A percentile compares a stretch with the other conserved stretches of the same genome.
Conservation (phyloP, 805 yeast species). For the Candida fluviatilis region DNA sequence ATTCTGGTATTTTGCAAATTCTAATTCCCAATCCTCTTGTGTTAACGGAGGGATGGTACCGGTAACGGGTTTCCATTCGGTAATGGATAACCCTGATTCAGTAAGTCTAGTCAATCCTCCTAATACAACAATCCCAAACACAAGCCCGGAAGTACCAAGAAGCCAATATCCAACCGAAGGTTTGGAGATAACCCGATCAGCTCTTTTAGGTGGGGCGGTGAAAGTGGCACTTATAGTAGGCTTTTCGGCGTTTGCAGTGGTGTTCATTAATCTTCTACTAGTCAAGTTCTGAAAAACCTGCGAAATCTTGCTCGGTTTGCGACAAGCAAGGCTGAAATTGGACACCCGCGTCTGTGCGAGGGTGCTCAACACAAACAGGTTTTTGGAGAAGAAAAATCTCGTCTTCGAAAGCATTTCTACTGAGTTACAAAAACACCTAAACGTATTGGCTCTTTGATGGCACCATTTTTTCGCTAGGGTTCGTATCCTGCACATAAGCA, state of each 20-base stretch:
- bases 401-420: constrained; percentile 39
- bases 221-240: not conserved
- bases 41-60: constrained; percentile 88
- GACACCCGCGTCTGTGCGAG: constrained; percentile 18
- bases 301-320: constrained; percentile 6
- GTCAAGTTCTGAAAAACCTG: constrained; percentile 3
- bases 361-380: constrained; percentile 42
- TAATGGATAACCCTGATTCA: constrained; percentile 92
- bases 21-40: constrained; percentile 79
- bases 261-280: not conserved
- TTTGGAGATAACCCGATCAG: constrained; percentile 12
- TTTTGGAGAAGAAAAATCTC: constrained; percentile 56
- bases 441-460: not conserved
- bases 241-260: not conserved
- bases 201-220: not conserved
- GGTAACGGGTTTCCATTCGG: constrained; percentile 98
- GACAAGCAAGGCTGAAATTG: constrained; percentile 7
- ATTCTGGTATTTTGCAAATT: constrained; percentile 72
- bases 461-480: too few relatives aligned
- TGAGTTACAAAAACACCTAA: not conserved
- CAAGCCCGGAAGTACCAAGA: constrained; percentile 79
- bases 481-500: not conserved
- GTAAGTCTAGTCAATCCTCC: constrained; percentile 96
- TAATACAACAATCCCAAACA: constrained; percentile 91
- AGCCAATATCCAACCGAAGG: constrained; percentile 78